A percentile compares a stretch with the other conserved stretches of the same genome.
phyloP scores from a whole-genome alignment of 2,329 filamentous ascomycete genomes.

The Corinectria fuckeliana region DNA sequence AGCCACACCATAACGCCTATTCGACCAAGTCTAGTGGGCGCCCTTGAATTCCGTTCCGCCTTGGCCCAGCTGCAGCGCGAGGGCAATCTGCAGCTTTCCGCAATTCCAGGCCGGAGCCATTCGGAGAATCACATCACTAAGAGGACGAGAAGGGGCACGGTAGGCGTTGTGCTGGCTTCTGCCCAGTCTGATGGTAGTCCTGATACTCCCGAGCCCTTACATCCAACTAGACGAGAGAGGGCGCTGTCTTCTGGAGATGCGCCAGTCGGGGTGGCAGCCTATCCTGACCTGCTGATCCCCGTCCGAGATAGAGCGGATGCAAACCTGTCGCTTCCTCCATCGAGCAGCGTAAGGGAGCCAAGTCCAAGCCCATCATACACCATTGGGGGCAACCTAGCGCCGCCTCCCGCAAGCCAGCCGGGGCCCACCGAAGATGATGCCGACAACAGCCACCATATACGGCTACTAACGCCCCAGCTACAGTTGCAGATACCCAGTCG shows the following conservation, averaged over 20 bases:
- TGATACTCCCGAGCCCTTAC: constrained; percentile 7
- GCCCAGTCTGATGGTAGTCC: constrained; percentile 18
- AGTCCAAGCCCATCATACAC: constrained; percentile 43
- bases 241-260: constrained; percentile 56
- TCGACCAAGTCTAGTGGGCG: constrained; percentile 89
- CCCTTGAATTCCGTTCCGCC: constrained; percentile 90
- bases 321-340: constrained; percentile 28
- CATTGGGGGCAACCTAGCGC: constrained; percentile 50
- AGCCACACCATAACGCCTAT: constrained; percentile 84
- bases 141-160: constrained; percentile 38
- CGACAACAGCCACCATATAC: constrained; percentile 4
- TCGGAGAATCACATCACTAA: constrained; percentile 43
- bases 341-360: constrained; percentile 34
- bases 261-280: constrained; percentile 26
- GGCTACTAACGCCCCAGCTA: constrained; percentile 38
- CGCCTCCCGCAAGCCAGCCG: constrained; percentile 45
- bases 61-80: constrained; percentile 86
- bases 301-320: constrained; percentile 28
- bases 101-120: constrained; percentile 69
- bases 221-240: constrained; percentile 39
- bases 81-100: constrained; percentile 74
- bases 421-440: constrained; percentile 24
- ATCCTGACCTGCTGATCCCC: constrained; percentile 30
- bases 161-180: constrained; percentile 32
- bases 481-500: constrained; percentile 57